Conservation (phyloP, 75 land plant species). For the Cunninghamia lanceolata region DNA sequence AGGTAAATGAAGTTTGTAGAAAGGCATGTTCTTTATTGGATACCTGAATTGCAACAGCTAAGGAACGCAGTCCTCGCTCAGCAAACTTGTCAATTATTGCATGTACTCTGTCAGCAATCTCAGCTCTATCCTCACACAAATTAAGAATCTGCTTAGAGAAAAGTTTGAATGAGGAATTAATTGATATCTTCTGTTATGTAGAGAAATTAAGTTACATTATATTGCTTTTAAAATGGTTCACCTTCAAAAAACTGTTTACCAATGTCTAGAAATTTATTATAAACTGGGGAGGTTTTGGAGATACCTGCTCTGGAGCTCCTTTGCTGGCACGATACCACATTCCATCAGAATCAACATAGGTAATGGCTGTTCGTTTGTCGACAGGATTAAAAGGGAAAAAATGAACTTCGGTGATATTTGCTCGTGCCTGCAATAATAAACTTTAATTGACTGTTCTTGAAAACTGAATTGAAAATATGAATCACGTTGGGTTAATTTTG, state of each 20-base stretch:
- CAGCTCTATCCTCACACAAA: conserved; percentile 53
- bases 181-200: not conserved
- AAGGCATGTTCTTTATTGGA: not conserved
- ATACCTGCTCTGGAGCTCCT: conserved; percentile 73
- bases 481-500: not conserved
- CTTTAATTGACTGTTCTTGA: not conserved
- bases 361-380: conserved; percentile 62
- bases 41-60: conserved; percentile 85
- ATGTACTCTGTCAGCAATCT: conserved; percentile 49
- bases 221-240: not conserved
- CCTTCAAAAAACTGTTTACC: not conserved
- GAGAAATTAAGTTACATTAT: not conserved
- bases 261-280: not conserved
- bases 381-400: conserved; percentile 63
- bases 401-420: conserved; percentile 42
- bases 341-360: conserved; percentile 51
- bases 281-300: not conserved
- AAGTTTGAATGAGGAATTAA: not conserved
- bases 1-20: not conserved
- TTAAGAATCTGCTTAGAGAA: conserved; percentile 46
- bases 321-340: conserved; percentile 62
- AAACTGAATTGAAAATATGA: not conserved
- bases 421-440: conserved; percentile 36
- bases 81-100: conserved; percentile 69
- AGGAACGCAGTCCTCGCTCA: conserved; percentile 82